Conservation (phyloP, 2,329 filamentous ascomycete genomes). For the Claviceps fusiformis region DNA sequence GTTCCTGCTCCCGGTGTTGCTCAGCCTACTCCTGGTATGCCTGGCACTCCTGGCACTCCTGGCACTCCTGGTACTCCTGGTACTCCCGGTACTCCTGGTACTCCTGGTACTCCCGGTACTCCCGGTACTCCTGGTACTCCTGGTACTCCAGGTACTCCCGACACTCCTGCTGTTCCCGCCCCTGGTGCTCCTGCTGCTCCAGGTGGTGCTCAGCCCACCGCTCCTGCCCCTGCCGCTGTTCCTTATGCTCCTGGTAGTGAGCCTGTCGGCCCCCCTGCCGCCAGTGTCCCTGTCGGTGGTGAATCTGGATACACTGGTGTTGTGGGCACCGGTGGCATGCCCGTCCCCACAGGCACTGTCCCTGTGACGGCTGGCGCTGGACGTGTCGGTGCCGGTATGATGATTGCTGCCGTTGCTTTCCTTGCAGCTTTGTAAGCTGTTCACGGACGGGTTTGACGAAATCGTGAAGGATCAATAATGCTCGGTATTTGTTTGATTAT, state of each 20-base stretch:
- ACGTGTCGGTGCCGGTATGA: conserved; percentile 28
- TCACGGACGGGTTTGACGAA: neutral
- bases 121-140: neutral
- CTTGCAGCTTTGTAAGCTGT: conserved; percentile 32
- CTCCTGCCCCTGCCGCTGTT: neutral
- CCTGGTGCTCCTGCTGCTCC: neutral
- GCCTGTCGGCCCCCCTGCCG: too few species aligned
- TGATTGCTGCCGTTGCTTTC: conserved; percentile 29
- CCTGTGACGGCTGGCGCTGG: conserved; percentile 26
- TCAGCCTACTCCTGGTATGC: conserved; percentile 7
- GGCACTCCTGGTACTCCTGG: neutral
- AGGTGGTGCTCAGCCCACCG: neutral
- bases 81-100: conserved; percentile 2
- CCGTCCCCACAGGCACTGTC: conserved; percentile 19
- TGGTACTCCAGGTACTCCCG: neutral
- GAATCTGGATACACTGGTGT: conserved; percentile 9
- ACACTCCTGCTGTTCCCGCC: neutral
- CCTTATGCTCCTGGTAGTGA: neutral
- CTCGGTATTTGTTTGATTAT: neutral
- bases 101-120: conserved; percentile 6
- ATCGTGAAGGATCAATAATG: neutral
- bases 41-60: neutral
- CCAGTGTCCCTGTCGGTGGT: too few species aligned
- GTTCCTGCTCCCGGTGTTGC: conserved; percentile 4
- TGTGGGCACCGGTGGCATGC: conserved; percentile 21